A percentile compares a stretch with the other conserved stretches of the same genome.
Evolutionary conservation across 345 rosid genomes (phyloP).

Genomic region (Reutealis trisperma): DNA sequence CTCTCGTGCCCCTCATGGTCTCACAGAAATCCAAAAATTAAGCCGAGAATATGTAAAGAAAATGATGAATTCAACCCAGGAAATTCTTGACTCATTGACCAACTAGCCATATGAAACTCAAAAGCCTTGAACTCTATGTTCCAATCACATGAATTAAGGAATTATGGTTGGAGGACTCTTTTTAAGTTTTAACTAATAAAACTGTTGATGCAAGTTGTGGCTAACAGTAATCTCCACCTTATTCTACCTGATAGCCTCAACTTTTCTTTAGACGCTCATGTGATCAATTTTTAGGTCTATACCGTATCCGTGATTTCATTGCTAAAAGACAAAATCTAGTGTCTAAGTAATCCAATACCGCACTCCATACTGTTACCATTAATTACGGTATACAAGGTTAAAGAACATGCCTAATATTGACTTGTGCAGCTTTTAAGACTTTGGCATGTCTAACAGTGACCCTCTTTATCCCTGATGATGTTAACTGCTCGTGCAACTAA

Average conservation of each 20-base stretch:
- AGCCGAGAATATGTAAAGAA: conserved; percentile 20
- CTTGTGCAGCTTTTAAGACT: conserved; percentile 27
- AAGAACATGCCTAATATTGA: conserved; percentile 6
- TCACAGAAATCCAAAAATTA: conserved; percentile 19
- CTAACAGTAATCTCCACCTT: neutral
- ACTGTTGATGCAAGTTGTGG: conserved; percentile 12
- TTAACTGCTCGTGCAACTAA: neutral
- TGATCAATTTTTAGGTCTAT: conserved; percentile 18
- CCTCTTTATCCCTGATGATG: neutral
- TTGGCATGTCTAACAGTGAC: conserved; percentile 1
- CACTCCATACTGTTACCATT: conserved; percentile 21
- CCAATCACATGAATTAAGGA: conserved; percentile 24
- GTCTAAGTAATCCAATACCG: conserved; percentile 5
- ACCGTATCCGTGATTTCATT: conserved; percentile 39
- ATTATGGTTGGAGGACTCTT: conserved; percentile 13
- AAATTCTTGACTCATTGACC: neutral
- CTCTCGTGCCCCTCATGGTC: no score
- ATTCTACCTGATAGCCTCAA: neutral
- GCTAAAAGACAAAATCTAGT: conserved; percentile 22
- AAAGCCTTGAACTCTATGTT: neutral
- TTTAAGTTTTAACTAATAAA: conserved; percentile 14
- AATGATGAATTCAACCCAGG: neutral
- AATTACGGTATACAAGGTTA: conserved; percentile 43
- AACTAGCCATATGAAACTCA: no score
- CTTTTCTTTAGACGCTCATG: conserved; percentile 20